Evolutionary conservation across 2,329 filamentous ascomycete species (phyloP).

Genomic region (Fusarium sp.): DNA sequence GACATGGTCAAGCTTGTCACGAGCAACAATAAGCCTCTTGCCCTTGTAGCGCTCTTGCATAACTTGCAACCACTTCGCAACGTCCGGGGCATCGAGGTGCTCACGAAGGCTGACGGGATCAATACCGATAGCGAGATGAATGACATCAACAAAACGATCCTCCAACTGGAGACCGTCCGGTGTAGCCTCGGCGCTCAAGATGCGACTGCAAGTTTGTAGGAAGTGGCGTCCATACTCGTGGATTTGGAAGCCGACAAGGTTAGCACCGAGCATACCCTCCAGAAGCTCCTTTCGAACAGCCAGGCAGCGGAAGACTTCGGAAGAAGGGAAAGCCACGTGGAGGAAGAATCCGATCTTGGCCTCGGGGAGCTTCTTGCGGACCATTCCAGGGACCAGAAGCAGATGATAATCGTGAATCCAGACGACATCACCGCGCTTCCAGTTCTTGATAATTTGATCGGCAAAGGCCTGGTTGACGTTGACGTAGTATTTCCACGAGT

Average conservation of each 20-base stretch:
- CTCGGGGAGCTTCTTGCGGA: constrained; percentile 89
- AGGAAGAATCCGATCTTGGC: constrained; percentile 97
- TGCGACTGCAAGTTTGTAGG: constrained; percentile 91
- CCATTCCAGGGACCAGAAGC: constrained; percentile 87
- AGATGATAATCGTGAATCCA: constrained; percentile 98
- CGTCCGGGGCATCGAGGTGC: constrained; percentile 78
- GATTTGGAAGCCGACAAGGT: constrained; percentile 93
- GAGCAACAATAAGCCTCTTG: constrained; percentile 91
- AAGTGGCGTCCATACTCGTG: constrained; percentile 95
- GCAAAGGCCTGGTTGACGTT: constrained; percentile 94
- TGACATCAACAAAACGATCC: constrained; percentile 91
- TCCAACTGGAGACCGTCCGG: constrained; percentile 90
- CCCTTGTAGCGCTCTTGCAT: constrained; percentile 87
- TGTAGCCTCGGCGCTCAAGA: constrained; percentile 90
- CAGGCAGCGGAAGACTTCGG: constrained; percentile 93
- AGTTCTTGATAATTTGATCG: constrained; percentile 88
- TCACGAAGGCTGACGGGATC: constrained; percentile 81
- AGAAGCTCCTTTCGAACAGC: constrained; percentile 88
- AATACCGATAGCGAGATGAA: constrained; percentile 89
- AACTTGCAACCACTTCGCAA: constrained; percentile 81
- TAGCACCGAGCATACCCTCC: constrained; percentile 92
- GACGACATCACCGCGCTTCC: constrained; percentile 92
- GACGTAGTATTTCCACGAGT: constrained; percentile 96
- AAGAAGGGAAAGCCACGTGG: constrained; percentile 95
- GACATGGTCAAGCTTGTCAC: constrained; percentile 94